Base-by-base conservation (phyloP, 768 basidiomycete genomes). In the Strobilomyces confusus region DNA sequence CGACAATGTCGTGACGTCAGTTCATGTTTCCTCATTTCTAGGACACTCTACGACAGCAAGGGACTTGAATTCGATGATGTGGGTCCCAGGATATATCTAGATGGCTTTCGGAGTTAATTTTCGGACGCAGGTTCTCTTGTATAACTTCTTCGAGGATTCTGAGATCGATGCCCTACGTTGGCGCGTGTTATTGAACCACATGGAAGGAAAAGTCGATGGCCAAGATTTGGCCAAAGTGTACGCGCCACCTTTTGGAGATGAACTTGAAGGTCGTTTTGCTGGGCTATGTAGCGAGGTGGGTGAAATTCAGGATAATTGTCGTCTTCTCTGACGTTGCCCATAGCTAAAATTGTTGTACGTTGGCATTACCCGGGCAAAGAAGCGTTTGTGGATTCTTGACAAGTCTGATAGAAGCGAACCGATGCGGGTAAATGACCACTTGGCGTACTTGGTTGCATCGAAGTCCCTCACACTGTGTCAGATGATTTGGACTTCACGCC, bases 131-230 rank as follows among this genome's bases (percentile, higher is more conserved):
- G 86, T 90, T 5, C 72, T 90, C 4, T 60, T 90, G 12, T 89
- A 83, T 59, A 82, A 90, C 56, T 89, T 89, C 67, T 90, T 90
- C 58, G 76, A 80, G 23, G 84, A 86, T 57, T 89, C 88, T 0
- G 58, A 62, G 0, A 67, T 79, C 2, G 76, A 76, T 37, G 51
- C 64, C 2, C 66, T 78, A 0, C 81, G 82, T 44, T 89, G 87
- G 87, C 73, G 83, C 9, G 72, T 85, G 1, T 68, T 87, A 5
- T 62, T 84, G 5, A 79, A 80, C 46, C 71, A 65, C 1, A 49
- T 75, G 0, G 63, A 71, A 32, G 62, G 66, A n/a, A 47, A 55
- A 22, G 48, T 52, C 25, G 42, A 62, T 8, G 55, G 52, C 2
- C 53, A 44, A 33, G 32, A 59, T 4, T 34, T 66, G 32, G 52